Base-by-base conservation (phyloP, 2,329 filamentous ascomycete genomes). In the Diaporthe citriasiana region DNA sequence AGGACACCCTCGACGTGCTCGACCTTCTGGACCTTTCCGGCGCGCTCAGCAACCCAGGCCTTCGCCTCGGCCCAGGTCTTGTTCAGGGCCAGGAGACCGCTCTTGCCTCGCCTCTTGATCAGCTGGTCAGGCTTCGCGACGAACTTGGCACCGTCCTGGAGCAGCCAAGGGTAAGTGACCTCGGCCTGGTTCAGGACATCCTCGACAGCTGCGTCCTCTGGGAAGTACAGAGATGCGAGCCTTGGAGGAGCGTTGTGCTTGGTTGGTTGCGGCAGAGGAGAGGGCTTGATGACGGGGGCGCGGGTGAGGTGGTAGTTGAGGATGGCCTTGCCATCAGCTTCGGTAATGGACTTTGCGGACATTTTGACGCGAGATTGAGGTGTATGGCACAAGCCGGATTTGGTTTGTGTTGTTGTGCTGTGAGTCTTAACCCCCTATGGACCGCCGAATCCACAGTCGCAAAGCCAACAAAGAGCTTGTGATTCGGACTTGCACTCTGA, bases 311-410 rank as follows among this genome's bases (percentile, higher is more conserved):
- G 97, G 91, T 98, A 99, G 94, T 98, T 98, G 91, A 99, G 91
- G 89, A 99, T 98, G 91, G 97, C 97, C 94, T 99, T 99, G 92
- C 97, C 97, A 89, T 99, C 97, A 90, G 96, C 96, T 91, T 99
- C 97, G 90, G 94, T 88, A 84, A 99, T 98, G 79, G 96, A 94
- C 89, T 99, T 99, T 86, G 97, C 94, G 84, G 94, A 95, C 95
- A 97, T 97, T 82, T 82, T 90, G 71, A 65, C 60, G 74, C 63
- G 35, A 30, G 65, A 45, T 65, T 53, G n/a, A 63, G 73, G 47
- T 70, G 73, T 77, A 72, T 73, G 77, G 73, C 75, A 79, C 71
- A 68, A 60, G 65, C 57, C 57, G 57, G 55, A 25, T n/a, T 74
- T 69, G 60, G 25, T 70, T 65, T 73, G 50, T n/a, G 55, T 47